Base-by-base conservation (phyloP, 2,329 filamentous ascomycete species). In the Cercospora beticola region DNA sequence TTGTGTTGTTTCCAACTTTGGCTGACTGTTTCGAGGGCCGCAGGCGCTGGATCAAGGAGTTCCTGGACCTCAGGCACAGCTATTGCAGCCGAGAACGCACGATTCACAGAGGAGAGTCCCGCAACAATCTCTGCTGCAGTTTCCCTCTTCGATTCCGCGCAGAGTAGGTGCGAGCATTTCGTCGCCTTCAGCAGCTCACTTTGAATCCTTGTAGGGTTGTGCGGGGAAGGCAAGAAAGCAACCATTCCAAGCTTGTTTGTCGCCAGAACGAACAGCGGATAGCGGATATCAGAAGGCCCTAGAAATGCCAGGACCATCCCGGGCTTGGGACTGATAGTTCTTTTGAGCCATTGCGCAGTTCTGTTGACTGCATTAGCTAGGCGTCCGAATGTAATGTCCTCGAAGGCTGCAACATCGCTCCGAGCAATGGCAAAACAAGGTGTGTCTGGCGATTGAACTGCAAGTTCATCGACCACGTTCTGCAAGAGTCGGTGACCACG, bases 271-370 rank as follows among this genome's bases (percentile, higher is more conserved):
- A 66, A 31, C 10, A 59, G 31, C 14, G 36, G 23, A 21, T 66
- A 61, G 40, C 64, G 64, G 14, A 66, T 21, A n/a, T 66, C 64
- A 33, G 64, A 60, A 5, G 64, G 56, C 7, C 64, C 64, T 9
- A 66, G 56, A 26, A 62, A 66, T 18, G 64, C 64, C 16, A 60
- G 14, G 12, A 33, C 23, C 21, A 2, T 66, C 12, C 64, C 33
- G n/a, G 26, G n/a, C 26, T 52, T 10, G 28, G 12, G 16, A 30
- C 4, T 10, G 12, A 54, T 4, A 16, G 9, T 30, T 26, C 21
- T n/a, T 54, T 61, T 18, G 21, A 66, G 64, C 64, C 64, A 66
- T 40, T 40, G 56, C 36, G 64, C 36, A 28, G 56, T 33, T 26
- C 28, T 23, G 33, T 62, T 62, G 43, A 66, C 57, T 23, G 64